Percentiles rank a stretch among this genome's conserved stretches.
Evolutionary conservation across 2,329 filamentous ascomycete species (phyloP).

Genomic region (Sphaerulina vaccinii): DNA sequence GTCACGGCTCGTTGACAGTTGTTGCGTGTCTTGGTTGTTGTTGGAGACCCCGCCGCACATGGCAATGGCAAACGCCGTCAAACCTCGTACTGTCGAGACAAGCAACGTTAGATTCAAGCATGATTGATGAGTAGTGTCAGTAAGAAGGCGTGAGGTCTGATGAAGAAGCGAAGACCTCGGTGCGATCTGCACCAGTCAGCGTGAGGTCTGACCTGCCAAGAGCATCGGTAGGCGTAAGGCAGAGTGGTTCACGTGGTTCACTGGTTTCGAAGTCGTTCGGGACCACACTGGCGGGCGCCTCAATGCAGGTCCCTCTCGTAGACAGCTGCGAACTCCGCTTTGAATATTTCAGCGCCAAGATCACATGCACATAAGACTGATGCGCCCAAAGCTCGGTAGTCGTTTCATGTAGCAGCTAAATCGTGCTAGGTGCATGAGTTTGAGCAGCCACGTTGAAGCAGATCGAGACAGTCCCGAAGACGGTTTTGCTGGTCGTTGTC

Average conservation of each 20-base stretch:
- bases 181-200: background rate
- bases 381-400: background rate
- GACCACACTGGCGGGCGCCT: background rate
- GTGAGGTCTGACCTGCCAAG: background rate
- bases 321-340: background rate
- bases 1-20: background rate
- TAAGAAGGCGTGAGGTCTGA: background rate
- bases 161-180: background rate
- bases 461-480: background rate
- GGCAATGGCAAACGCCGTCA: background rate
- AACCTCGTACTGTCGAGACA: background rate
- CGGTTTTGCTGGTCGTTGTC: background rate
- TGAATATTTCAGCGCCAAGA: background rate
- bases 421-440: background rate
- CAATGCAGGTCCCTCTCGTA: background rate
- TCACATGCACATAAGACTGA: background rate
- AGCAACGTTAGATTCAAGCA: background rate
- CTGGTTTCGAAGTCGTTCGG: background rate
- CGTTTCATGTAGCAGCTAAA: constrained; percentile 2
- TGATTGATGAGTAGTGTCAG: background rate
- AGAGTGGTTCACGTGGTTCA: no score
- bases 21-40: background rate
- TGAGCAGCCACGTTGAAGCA: background rate
- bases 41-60: no score
- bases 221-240: background rate